Base-by-base conservation (phyloP, 495 filamentous ascomycete genomes). In the Penicillium soppii region DNA sequence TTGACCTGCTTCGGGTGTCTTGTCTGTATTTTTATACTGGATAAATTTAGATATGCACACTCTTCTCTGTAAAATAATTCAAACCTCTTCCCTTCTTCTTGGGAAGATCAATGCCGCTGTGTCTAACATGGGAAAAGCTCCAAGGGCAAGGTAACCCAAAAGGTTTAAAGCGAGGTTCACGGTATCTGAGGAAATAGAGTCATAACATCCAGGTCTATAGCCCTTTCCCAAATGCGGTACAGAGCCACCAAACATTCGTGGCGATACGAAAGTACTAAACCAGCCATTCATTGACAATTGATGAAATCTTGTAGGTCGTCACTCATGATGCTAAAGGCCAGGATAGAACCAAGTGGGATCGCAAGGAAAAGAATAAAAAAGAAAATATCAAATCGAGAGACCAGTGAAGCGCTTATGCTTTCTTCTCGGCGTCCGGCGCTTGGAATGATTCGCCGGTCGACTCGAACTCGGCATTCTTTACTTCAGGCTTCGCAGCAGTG, bases 311-410 rank as follows among this genome's bases (percentile, higher is more conserved):
- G 53, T 52, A 59, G 48, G 56, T 62, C 65, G 45, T 68, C 44
- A 66, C 52, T 66, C 63, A 64, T 66, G 45, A 66, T 54, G 53
- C 53, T 52, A 53, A 10, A 56, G 23, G 29, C 29, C 47, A 47
- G 47, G 22, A 57, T 10, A 41, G 17, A 51, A 35, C 27, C 30
- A 39, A 52, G 30, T n/a, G n/a, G 36, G 10, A n/a, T 30, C 37
- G 17, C 8, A 52, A n/a, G n/a, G 30, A 43, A 53, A n/a, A 44
- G 21, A 22, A n/a, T n/a, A n/a, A n/a, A 20, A 22, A 27, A 21
- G 20, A 32, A 30, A 38, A 17, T 16, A 17, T 12, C 33, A 29
- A 29, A 40, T 40, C 13, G 10, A 33, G 20, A n/a, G 39, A 16
- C 25, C 16, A 41, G 25, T 19, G 35, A 22, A 47, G 36, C 21